Base-by-base conservation (phyloP, 768 basidiomycete genomes). In the Dictyophora rubrovolvata region DNA sequence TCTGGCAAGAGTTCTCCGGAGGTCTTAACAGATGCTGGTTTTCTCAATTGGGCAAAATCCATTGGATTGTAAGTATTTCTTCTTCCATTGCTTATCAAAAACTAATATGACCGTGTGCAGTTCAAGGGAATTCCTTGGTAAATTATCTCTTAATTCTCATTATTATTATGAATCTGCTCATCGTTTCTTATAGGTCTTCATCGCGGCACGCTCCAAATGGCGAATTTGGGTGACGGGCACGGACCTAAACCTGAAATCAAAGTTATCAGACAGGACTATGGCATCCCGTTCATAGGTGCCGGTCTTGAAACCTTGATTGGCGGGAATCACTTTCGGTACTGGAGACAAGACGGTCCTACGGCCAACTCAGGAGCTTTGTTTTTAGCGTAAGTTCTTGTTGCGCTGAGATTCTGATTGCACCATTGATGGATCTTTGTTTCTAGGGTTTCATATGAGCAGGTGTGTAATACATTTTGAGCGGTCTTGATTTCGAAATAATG, bases 321-420 rank as follows among this genome's bases (percentile, higher is more conserved):
- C 1, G 55, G 35, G 48, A 42, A 54, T 52, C 52, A 49, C 48
- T 54, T 52, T 23, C 48, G 56, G 17, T 58, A 49, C 11, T 72
- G 58, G 55, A 65, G 67, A 21, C 71, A 72, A 60, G 67, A 69
- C 20, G 71, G 71, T 3, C 48, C 69, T 3, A 16, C 22, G 0
- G 70, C 70, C 1, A 61, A 66, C 57, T 71, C 67, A 20, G 68
- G 68, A 12, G 71, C 71, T 4, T 61, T 71, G 18, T 72, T 72
- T 65, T 65, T 72, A 12, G 71, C 71, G 71, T 72, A 46, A 50
- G 71, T 67, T 1, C 2, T 28, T 23, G 9, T 33, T 35, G 18
- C 42, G n/a, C 33, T 21, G 28, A 9, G 16, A 16, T 14, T 6
- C 52, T 51, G 10, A 8, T 11, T 21, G 5, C 17, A 37, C 18